Evolutionary conservation across 2,329 filamentous ascomycete species (phyloP).

Genomic region (Byssothecium circinans): DNA sequence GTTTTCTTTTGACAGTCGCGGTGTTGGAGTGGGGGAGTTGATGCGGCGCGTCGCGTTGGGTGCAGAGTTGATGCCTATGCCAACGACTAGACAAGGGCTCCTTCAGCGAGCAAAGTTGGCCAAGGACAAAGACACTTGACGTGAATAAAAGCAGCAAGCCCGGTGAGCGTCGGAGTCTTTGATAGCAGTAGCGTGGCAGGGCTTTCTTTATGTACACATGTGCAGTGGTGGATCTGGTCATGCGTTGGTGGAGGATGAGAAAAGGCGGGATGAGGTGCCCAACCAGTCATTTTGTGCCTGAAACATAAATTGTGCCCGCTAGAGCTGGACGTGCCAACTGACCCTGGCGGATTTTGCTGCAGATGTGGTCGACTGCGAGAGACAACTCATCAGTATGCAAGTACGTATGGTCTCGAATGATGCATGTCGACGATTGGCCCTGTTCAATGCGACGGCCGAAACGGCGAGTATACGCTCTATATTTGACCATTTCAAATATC

Average conservation of each 20-base stretch:
- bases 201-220: constrained; percentile 26
- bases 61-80: constrained; percentile 16
- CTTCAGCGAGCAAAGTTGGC: no score
- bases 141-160: no score
- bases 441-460: background rate
- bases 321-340: constrained; percentile 35
- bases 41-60: constrained; percentile 4
- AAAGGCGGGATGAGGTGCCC: constrained; percentile 42
- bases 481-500: no score
- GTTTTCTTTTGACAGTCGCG: constrained; percentile 10
- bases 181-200: constrained; percentile 15
- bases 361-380: constrained; percentile 35
- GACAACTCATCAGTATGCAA: constrained; percentile 44
- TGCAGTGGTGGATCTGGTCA: constrained; percentile 37
- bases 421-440: constrained; percentile 27
- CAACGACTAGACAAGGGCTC: constrained; percentile 24
- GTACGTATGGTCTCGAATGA: constrained; percentile 27
- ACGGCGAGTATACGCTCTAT: background rate
- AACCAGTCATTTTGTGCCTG: constrained; percentile 38
- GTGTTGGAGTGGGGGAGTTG: background rate
- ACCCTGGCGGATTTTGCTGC: constrained; percentile 21
- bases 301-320: constrained; percentile 41
- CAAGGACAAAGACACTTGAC: constrained; percentile 24
- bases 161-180: constrained; percentile 3
- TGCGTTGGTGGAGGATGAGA: constrained; percentile 27